Evolutionary conservation across 2,329 filamentous ascomycete species (phyloP).

Genomic region (Aureobasidium namibiae): DNA sequence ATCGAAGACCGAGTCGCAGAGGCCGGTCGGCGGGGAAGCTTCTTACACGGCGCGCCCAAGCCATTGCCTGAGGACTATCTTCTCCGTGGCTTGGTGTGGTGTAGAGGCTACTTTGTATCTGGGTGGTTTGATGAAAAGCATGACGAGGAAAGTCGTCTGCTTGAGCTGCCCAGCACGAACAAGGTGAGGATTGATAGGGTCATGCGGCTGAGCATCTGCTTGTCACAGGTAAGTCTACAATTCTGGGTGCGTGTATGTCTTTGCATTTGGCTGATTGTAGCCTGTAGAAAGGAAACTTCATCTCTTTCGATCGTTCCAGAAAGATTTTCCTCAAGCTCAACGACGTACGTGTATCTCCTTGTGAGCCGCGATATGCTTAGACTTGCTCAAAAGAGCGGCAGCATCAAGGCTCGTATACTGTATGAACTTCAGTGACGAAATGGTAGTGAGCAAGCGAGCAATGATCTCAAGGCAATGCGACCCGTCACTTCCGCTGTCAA

Average conservation of each 20-base stretch:
- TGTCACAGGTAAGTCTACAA: slow-evolving; percentile 12
- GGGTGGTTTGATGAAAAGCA: slow-evolving; percentile 54
- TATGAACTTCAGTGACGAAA: not conserved
- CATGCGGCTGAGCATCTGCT: slow-evolving; percentile 21
- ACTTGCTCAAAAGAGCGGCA: not conserved
- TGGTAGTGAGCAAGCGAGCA: not conserved
- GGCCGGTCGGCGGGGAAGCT: slow-evolving; percentile 29
- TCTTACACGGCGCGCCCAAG: slow-evolving; percentile 33
- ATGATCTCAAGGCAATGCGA: not conserved
- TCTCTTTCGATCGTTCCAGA: slow-evolving; percentile 19
- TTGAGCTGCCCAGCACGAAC: slow-evolving; percentile 53
- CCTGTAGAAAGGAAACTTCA: slow-evolving; percentile 11
- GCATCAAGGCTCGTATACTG: not conserved
- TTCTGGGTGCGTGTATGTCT: not conserved
- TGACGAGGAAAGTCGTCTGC: slow-evolving; percentile 60
- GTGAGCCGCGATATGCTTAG: not conserved
- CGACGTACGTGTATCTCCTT: not conserved
- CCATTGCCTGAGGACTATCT: slow-evolving; percentile 63
- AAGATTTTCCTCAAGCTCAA: not conserved
- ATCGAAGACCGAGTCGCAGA: slow-evolving; percentile 30
- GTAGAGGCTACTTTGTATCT: slow-evolving; percentile 49
- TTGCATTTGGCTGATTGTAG: not conserved
- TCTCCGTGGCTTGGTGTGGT: slow-evolving; percentile 56
- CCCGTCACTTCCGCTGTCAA: not conserved
- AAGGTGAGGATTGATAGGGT: slow-evolving; percentile 48